Conservation (phyloP, 805 yeast species). For the Yamadazyma ubonensis region DNA sequence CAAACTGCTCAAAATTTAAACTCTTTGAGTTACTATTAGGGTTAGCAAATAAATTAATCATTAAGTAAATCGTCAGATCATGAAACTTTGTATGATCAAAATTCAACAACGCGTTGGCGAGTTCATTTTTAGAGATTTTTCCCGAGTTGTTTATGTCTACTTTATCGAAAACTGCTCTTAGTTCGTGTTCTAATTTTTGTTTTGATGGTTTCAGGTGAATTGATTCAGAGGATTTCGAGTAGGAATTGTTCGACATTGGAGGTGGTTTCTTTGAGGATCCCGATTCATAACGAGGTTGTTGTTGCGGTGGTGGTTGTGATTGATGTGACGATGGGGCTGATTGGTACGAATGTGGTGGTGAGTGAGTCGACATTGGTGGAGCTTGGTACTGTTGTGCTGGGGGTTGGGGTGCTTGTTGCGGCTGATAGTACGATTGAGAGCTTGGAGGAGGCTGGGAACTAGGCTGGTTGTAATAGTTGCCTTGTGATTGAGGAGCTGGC, state of each 20-base stretch:
- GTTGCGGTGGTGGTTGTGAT: conserved; percentile 12
- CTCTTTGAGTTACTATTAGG: conserved; percentile 18
- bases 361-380: background rate
- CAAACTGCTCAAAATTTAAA: conserved; percentile 57
- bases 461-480: conserved; percentile 8
- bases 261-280: conserved; percentile 12
- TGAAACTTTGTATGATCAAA: conserved; percentile 64
- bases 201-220: conserved; percentile 20
- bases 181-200: conserved; percentile 46
- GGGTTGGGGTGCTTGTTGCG: conserved; percentile 15
- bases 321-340: conserved; percentile 5
- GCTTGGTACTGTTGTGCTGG: conserved; percentile 15
- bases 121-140: conserved; percentile 53
- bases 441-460: conserved; percentile 1
- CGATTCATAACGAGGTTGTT: conserved; percentile 15
- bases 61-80: conserved; percentile 56
- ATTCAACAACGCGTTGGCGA: conserved; percentile 57
- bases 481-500: conserved; percentile 15
- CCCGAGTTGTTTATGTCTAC: conserved; percentile 58
- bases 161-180: conserved; percentile 50
- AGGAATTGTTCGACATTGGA: conserved; percentile 1
- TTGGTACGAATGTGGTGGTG: conserved; percentile 8
- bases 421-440: conserved; percentile 13
- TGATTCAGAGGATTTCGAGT: conserved; percentile 12
- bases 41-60: conserved; percentile 61